These are phyloP conservation scores for Cicer arietinum DNA, from an alignment of 306 rosid genomes.

Conservation along the genomic window DNA sequence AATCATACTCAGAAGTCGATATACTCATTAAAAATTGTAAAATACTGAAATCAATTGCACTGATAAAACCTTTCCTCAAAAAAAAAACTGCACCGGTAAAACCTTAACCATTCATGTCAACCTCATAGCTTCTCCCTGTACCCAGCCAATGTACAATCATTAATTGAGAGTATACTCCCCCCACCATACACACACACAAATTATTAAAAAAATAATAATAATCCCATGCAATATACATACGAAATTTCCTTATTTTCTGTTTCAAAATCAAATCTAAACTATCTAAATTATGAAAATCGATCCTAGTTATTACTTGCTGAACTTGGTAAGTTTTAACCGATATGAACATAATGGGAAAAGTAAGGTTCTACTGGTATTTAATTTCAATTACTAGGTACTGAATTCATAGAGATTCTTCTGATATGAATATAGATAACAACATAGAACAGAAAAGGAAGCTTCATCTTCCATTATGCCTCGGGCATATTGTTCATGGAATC, in stretches of 20 bases:
- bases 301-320: neutral
- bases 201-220: too few relatives aligned
- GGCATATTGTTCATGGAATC: neutral
- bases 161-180: neutral
- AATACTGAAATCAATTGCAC: neutral
- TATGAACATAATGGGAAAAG: neutral
- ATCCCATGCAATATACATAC: neutral
- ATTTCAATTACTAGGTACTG: constrained; percentile 5
- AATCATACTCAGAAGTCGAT: constrained; percentile 14
- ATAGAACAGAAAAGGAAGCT: constrained; percentile 22
- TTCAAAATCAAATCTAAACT: neutral
- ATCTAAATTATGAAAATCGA: neutral
- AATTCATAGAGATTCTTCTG: neutral
- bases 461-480: constrained; percentile 15
- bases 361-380: neutral
- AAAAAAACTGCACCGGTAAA: neutral
- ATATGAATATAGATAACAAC: constrained; percentile 2
- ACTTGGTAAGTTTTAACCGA: neutral
- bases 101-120: neutral
- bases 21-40: neutral
- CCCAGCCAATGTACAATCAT: constrained; percentile 6
- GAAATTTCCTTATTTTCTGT: neutral
- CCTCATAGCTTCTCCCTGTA: constrained; percentile 12
- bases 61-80: neutral
- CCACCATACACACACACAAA: too few relatives aligned